These are phyloP conservation scores for Plectosphaerella plurivora DNA, from an alignment of 2,329 filamentous ascomycete species.

Conservation along the genomic window DNA sequence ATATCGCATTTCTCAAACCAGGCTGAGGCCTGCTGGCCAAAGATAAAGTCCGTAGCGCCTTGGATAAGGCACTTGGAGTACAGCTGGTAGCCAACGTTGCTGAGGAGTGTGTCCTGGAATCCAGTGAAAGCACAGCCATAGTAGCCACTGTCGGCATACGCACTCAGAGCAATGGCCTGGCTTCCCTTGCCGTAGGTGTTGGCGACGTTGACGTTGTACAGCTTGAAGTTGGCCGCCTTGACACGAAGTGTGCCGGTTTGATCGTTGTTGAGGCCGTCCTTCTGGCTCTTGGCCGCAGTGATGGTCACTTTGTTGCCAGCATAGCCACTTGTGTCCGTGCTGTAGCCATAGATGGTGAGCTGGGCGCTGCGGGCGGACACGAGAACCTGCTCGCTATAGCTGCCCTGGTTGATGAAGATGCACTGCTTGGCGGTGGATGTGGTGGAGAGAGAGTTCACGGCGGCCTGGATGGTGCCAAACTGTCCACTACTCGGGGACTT, in stretches of 20 bases:
- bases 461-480: constrained; percentile 35
- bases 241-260: constrained; percentile 44
- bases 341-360: constrained; percentile 55
- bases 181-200: constrained; percentile 44
- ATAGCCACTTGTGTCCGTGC: constrained; percentile 46
- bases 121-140: constrained; percentile 41
- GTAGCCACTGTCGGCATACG: constrained; percentile 38
- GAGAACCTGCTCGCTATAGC: constrained; percentile 56
- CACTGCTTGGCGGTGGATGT: constrained; percentile 43
- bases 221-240: constrained; percentile 43
- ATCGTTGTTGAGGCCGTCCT: constrained; percentile 47
- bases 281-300: constrained; percentile 49
- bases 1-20: constrained; percentile 41
- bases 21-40: constrained; percentile 34
- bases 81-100: constrained; percentile 40
- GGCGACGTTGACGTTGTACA: constrained; percentile 56
- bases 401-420: constrained; percentile 64
- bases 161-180: constrained; percentile 41
- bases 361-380: constrained; percentile 41
- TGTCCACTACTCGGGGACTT: constrained; percentile 15
- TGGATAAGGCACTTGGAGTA: constrained; percentile 38
- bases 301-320: constrained; percentile 53
- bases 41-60: constrained; percentile 47
- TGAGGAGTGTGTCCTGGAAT: constrained; percentile 46
- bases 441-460: constrained; percentile 54